Evolutionary conservation across 2,329 filamentous ascomycete genomes (phyloP).

Genomic region (Aphanocladium album): DNA sequence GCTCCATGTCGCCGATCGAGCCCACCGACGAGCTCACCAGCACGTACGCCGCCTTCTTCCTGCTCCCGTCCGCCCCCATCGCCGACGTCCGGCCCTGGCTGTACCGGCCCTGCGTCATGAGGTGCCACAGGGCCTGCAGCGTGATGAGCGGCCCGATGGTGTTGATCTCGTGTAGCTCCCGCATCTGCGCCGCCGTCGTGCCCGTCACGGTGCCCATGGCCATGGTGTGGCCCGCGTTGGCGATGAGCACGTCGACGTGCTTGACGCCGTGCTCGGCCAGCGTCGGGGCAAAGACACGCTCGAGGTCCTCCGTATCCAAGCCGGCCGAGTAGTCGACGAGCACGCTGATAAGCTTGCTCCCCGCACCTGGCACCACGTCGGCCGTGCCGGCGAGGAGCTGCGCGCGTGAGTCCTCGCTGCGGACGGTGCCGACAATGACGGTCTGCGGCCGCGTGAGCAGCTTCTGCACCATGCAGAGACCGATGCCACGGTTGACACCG

Average conservation of each 20-base stretch:
- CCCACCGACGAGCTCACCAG: constrained; percentile 32
- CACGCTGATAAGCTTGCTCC: constrained; percentile 29
- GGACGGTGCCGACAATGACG: constrained; percentile 36
- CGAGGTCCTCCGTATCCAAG: constrained; percentile 21
- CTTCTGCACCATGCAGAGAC: constrained; percentile 29
- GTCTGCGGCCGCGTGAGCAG: constrained; percentile 49
- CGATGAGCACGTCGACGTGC: constrained; percentile 46
- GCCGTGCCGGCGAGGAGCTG: constrained; percentile 20
- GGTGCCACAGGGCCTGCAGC: constrained; percentile 30
- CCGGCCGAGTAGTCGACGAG: constrained; percentile 33
- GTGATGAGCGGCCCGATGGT: constrained; percentile 33
- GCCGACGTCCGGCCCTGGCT: neutral
- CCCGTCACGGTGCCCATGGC: constrained; percentile 24
- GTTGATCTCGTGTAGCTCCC: constrained; percentile 39
- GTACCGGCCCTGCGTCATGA: constrained; percentile 23
- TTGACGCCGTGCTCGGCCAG: constrained; percentile 18
- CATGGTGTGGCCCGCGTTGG: constrained; percentile 42
- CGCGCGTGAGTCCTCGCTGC: constrained; percentile 20
- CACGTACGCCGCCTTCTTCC: constrained; percentile 27
- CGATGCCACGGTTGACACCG: constrained; percentile 37
- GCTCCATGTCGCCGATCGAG: constrained; percentile 28
- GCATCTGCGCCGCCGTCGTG: constrained; percentile 29
- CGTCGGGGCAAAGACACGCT: constrained; percentile 23
- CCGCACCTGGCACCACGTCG: constrained; percentile 21
- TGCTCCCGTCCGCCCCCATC: too few relatives aligned